These are phyloP conservation scores for Shiraia sp. DNA, from an alignment of 2,329 filamentous ascomycete genomes.

Conservation along the genomic window DNA sequence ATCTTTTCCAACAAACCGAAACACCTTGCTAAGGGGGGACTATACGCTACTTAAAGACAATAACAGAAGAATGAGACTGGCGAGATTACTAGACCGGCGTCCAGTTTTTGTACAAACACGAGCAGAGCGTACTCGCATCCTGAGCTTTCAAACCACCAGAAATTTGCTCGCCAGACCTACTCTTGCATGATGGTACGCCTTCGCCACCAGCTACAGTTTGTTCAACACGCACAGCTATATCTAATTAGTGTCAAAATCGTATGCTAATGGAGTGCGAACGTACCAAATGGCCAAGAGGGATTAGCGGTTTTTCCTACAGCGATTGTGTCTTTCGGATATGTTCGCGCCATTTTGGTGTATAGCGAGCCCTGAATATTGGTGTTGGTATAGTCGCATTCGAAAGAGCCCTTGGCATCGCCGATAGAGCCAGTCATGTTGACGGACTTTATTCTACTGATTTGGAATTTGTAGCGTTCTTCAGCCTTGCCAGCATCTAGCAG, in stretches of 20 bases:
- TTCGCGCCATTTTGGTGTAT: constrained; percentile 59
- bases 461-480: constrained; percentile 63
- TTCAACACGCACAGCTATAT: constrained; percentile 56
- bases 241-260: not conserved
- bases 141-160: constrained; percentile 40
- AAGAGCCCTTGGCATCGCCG: constrained; percentile 49
- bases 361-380: constrained; percentile 62
- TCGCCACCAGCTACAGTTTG: constrained; percentile 55
- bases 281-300: constrained; percentile 43
- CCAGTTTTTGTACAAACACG: constrained; percentile 54
- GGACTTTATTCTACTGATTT: constrained; percentile 56
- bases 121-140: constrained; percentile 44
- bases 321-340: constrained; percentile 40
- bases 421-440: constrained; percentile 55
- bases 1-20: too few relatives aligned
- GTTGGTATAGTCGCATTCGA: constrained; percentile 62
- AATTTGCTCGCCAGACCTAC: constrained; percentile 43
- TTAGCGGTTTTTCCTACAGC: constrained; percentile 32
- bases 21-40: too few relatives aligned
- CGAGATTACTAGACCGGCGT: constrained; percentile 19
- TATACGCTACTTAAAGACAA: too few relatives aligned
- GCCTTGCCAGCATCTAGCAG: constrained; percentile 53
- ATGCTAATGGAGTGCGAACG: constrained; percentile 2
- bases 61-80: too few relatives aligned
- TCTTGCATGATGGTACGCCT: constrained; percentile 60